Evolutionary conservation across 305 asterid genomes (phyloP), one percentile per base, ranked within the genome.

Genomic region (Ajuga reptans): DNA sequence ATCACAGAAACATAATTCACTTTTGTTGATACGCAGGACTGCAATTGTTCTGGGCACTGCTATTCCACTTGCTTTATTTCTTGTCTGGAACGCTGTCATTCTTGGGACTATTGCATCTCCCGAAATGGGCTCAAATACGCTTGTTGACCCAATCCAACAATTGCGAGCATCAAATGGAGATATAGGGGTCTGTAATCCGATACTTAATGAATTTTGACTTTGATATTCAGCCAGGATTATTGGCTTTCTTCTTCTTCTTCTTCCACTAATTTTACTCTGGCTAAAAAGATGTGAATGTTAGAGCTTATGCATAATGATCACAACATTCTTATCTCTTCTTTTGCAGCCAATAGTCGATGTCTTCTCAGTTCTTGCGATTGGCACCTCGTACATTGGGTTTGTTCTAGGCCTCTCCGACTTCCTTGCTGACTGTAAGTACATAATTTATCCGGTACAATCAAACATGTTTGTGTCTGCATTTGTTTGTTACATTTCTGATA

Each of bases 71-170:
- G 84, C 79, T 66, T 82, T 92, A 2, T 92, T 92, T 80, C 92
- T 92, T 64, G 84, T 89, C 55, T 92, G 98, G 98, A 80, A 92
- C 37, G 98, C 87, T 5, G 98, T 90, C 53, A 88, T 92, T 75
- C 96, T 92, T 66, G 98, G 98, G 64, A 84, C 85, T 72, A 77
- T 88, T 33, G 16, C 84, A 37, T 31, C 80, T 71, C 74, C 84
- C 56, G 92, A 70, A 69, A 79, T 75, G 33, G 83, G 82, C 17
- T 54, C 83, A 37, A 80, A 54, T 39, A 69, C 74, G 24, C 64
- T 77, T 52, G 67, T 77, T 0, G 95, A 92, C 62, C 96, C 98
- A 41, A 80, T 90, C 64, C 89, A 85, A 63, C 89, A 73, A 66
- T 56, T 92, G 77, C 87, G 89, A 70, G 78, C 96, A 21, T 64